Percentiles rank a stretch among this genome's conserved stretches.
These are phyloP conservation scores for Kondoa subrosea DNA, from an alignment of 768 basidiomycete species.

Conservation along the genomic window DNA sequence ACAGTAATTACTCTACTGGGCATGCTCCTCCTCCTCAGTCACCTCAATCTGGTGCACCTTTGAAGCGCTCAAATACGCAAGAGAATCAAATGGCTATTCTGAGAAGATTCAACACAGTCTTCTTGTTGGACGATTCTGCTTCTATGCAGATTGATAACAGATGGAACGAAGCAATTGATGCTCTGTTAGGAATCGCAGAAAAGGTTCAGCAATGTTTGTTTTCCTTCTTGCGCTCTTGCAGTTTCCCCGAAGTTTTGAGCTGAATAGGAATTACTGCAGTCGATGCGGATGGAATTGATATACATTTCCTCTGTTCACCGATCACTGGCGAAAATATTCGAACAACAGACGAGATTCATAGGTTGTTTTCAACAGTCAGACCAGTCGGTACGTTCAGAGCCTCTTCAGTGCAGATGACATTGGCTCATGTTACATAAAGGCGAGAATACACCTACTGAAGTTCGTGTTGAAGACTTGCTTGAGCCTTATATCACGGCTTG, in stretches of 20 bases:
- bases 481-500: constrained; percentile 19
- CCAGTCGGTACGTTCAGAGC: constrained; percentile 7
- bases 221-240: too few species aligned
- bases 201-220: not conserved
- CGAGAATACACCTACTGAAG: constrained; percentile 19
- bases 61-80: not conserved
- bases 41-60: not conserved
- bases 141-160: constrained; percentile 16
- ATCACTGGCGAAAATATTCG: constrained; percentile 6
- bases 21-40: not conserved
- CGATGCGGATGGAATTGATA: constrained; percentile 15
- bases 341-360: not conserved
- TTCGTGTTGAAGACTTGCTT: constrained; percentile 21
- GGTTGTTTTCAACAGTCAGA: constrained; percentile 16
- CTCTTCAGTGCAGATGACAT: not conserved
- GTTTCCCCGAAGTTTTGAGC: too few species aligned
- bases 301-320: constrained; percentile 20
- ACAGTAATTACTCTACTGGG: not conserved
- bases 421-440: not conserved
- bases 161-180: constrained; percentile 20
- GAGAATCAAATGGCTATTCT: constrained; percentile 10
- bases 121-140: constrained; percentile 23
- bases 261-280: constrained; percentile 4
- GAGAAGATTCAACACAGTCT: constrained; percentile 10
- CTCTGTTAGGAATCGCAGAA: constrained; percentile 20